Evolutionary conservation across 2,329 filamentous ascomycete species (phyloP).

Genomic region (Penicillium sp.): DNA sequence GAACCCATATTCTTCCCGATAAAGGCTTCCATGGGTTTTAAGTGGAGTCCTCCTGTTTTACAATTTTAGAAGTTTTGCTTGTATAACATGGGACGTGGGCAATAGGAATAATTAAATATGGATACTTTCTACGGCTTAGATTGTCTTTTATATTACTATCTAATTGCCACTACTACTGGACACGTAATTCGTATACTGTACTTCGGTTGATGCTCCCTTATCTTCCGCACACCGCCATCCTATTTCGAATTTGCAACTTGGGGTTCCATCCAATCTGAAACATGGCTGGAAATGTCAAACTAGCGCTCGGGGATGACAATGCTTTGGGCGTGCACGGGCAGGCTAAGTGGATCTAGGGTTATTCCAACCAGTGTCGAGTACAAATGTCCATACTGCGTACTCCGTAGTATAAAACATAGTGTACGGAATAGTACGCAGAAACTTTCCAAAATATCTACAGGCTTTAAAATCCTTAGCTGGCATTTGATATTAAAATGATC

Average conservation of each 20-base stretch:
- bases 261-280: conserved; percentile 20
- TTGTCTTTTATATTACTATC: too few relatives aligned
- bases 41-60: conserved; percentile 12
- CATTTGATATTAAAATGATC: too few relatives aligned
- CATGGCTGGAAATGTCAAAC: conserved; percentile 19
- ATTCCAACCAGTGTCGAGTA: background rate
- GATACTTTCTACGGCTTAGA: too few relatives aligned
- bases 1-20: background rate
- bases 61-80: conserved; percentile 4
- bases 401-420: too few relatives aligned
- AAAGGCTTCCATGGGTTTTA: background rate
- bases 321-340: conserved; percentile 7
- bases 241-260: background rate
- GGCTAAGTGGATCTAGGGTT: background rate
- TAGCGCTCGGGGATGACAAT: conserved; percentile 16
- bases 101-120: too few relatives aligned
- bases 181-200: too few relatives aligned
- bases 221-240: background rate
- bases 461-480: too few relatives aligned
- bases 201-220: too few relatives aligned
- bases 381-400: background rate
- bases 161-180: too few relatives aligned
- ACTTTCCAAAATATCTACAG: too few relatives aligned
- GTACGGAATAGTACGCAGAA: too few relatives aligned
- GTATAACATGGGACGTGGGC: conserved; percentile 8